phyloP scores from a whole-genome alignment of 495 filamentous ascomycete species.

The Thermothielavioides terrestris region DNA sequence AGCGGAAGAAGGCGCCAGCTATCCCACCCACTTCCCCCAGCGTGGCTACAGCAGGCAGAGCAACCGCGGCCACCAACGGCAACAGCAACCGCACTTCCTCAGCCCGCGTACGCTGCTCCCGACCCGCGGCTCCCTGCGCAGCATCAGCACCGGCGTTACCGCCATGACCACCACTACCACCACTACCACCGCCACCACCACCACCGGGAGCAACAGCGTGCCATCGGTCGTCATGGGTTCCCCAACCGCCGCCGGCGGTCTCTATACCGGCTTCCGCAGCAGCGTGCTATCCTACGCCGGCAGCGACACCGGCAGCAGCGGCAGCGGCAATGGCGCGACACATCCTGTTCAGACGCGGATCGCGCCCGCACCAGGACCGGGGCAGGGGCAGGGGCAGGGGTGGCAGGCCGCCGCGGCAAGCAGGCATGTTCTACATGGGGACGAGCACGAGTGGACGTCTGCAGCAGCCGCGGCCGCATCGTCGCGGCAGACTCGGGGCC shows the following conservation, averaged over 20 bases:
- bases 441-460: too few species aligned
- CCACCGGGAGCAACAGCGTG: constrained; percentile 15
- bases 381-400: background rate
- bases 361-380: background rate
- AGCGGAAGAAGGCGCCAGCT: constrained; percentile 16
- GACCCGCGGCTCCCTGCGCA: constrained; percentile 17
- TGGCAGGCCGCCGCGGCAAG: too few species aligned
- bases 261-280: constrained; percentile 11
- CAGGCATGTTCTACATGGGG: too few species aligned
- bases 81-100: constrained; percentile 31
- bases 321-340: background rate
- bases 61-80: background rate
- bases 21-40: constrained; percentile 1
- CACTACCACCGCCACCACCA: constrained; percentile 18
- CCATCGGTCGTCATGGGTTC: constrained; percentile 14
- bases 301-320: background rate
- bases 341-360: background rate
- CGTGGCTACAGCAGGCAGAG: background rate
- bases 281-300: background rate
- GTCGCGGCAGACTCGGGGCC: too few species aligned
- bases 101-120: constrained; percentile 14
- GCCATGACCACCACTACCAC: constrained; percentile 13
- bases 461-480: too few species aligned
- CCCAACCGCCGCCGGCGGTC: background rate
- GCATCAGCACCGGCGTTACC: background rate